Evolutionary conservation across 352 stramenopile genomes (phyloP), one percentile per base, ranked within the genome.

Genomic region (Phytopythium litorale): DNA sequence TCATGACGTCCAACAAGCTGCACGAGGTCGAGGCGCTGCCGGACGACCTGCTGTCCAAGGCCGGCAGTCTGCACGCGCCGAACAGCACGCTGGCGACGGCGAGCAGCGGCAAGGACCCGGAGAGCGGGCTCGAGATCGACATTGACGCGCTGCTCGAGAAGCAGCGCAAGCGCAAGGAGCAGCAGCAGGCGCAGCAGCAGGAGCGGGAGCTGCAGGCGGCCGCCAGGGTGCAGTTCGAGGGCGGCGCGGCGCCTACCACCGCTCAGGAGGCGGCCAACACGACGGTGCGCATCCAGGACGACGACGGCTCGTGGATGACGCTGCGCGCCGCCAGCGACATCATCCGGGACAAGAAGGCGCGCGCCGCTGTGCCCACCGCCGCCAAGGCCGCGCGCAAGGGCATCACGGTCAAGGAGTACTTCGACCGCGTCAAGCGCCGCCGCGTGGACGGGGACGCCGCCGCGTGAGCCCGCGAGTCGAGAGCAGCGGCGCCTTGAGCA

Each of bases 391-490:
- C 71, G 11, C 83, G 86, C 60, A 88, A 87, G 60, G 86, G 86
- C 28, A 89, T 94, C 50, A 84, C 86, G 42, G 81, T 94, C 33
- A 91, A 94, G 62, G 86, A 94, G 56, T 94, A 94, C 70, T 91
- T 94, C 56, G 82, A 92, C 62, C 86, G 86, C 55, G 84, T 94
- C 49, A 92, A 92, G 68, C 70, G 76, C 45, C 75, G 72, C 48
- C 74, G 74, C 54, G 68, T 82, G 23, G 62, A 67, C 38, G 68
- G 72, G n/a, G 49, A 35, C 35, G 52, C 52, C 38, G 30, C 30
- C n/a, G 28, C 50, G 19, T 56, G 28, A 42, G 50, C 42, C 13
- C 19, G 38, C 12, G 13, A 45, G 38, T 2, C 38, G 38, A 32
- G 3, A 32, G 28, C 28, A 32, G 28, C 28, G 7, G 28, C 28